Conservation (phyloP, 768 basidiomycete species). For the Mycena polygramma region DNA sequence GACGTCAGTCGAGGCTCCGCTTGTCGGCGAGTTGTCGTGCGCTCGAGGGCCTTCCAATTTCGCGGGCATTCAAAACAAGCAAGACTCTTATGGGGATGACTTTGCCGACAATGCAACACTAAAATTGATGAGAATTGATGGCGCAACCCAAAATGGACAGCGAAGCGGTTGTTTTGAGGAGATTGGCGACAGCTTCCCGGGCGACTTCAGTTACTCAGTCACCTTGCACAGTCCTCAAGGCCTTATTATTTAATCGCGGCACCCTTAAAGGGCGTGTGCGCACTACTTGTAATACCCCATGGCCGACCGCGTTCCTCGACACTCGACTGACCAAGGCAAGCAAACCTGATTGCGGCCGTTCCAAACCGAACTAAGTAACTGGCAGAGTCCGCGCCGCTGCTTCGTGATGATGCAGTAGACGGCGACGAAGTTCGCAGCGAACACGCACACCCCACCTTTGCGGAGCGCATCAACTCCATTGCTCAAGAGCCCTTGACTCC, state of each 20-base stretch:
- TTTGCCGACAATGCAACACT: neutral
- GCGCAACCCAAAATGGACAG: neutral
- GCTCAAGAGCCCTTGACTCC: slow-evolving; percentile 86
- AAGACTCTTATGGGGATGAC: neutral
- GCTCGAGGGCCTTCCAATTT: no score
- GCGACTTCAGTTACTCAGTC: neutral
- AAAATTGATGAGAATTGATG: neutral
- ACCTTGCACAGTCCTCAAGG: slow-evolving; percentile 31
- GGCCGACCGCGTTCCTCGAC: slow-evolving; percentile 68
- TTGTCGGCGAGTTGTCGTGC: no score
- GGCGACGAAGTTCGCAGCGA: slow-evolving; percentile 37
- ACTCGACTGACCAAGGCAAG: slow-evolving; percentile 70
- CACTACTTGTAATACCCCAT: slow-evolving; percentile 47
- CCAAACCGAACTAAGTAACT: slow-evolving; percentile 10
- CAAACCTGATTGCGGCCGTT: neutral
- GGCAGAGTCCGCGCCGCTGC: slow-evolving; percentile 75
- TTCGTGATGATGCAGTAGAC: slow-evolving; percentile 63
- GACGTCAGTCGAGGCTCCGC: no score
- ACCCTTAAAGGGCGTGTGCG: slow-evolving; percentile 24
- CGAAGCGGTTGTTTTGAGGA: slow-evolving; percentile 11
- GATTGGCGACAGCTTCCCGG: neutral
- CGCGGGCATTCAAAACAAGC: no score
- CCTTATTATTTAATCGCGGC: slow-evolving; percentile 32
- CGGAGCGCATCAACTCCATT: slow-evolving; percentile 65
- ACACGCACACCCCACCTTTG: slow-evolving; percentile 50